A percentile compares a stretch with the other conserved stretches of the same genome.
These are phyloP conservation scores for Pythium scleroteichum DNA, from an alignment of 352 stramenopile genomes.

Conservation along the genomic window DNA sequence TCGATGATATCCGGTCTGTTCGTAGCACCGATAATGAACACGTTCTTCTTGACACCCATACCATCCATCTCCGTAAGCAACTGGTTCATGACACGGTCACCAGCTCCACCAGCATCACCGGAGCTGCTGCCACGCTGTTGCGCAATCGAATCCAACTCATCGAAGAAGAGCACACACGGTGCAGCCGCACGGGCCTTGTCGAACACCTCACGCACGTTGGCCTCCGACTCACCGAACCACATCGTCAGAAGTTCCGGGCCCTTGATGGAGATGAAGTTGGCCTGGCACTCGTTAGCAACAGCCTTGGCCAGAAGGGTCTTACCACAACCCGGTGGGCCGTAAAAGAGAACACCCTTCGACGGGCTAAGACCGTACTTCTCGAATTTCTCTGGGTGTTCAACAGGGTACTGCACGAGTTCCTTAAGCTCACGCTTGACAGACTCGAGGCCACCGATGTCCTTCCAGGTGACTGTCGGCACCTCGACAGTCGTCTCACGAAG, in stretches of 20 bases:
- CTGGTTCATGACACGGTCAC: conserved; percentile 99
- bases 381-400: conserved; percentile 99
- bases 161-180: conserved; percentile 99
- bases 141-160: conserved; percentile 99
- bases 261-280: conserved; percentile 99
- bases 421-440: conserved; percentile 98
- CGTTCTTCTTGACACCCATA: conserved; percentile 98
- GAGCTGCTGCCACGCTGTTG: conserved; percentile 94
- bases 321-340: conserved; percentile 98
- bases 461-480: conserved; percentile 98
- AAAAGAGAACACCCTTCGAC: conserved; percentile 99
- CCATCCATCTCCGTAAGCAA: conserved; percentile 99
- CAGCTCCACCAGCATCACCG: conserved; percentile 96
- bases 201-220: conserved; percentile 99
- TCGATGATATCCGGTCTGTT: conserved; percentile 98
- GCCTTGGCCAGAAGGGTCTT: conserved; percentile 99
- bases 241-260: conserved; percentile 99
- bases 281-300: conserved; percentile 99
- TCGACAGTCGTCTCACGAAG: conserved; percentile 99
- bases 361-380: conserved; percentile 96
- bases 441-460: conserved; percentile 99
- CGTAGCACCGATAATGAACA: conserved; percentile 98
- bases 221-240: conserved; percentile 99
- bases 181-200: conserved; percentile 97
- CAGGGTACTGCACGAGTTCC: conserved; percentile 99